phyloP scores from a whole-genome alignment of 164 flowering plant genomes.

The Echeveria elegans region DNA sequence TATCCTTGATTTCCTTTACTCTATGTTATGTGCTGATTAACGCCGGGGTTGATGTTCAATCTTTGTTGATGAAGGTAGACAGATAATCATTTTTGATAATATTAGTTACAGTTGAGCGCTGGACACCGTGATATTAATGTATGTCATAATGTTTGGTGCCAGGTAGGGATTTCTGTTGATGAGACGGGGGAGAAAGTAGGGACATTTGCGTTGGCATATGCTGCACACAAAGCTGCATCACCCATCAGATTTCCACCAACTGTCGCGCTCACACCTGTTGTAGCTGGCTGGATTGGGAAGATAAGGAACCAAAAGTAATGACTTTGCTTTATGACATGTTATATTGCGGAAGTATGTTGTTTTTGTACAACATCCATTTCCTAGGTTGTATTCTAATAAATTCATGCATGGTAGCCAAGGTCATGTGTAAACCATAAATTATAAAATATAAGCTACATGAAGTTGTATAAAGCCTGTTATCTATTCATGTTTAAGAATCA shows the following conservation, averaged over 20 bases:
- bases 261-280: slow-evolving; percentile 90
- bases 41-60: slow-evolving; percentile 78
- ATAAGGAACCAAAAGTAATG: slow-evolving; percentile 37
- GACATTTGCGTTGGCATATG: slow-evolving; percentile 92
- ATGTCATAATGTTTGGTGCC: neutral
- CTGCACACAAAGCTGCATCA: slow-evolving; percentile 99
- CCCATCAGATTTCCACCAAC: slow-evolving; percentile 98
- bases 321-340: neutral
- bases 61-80: slow-evolving; percentile 85
- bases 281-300: slow-evolving; percentile 89
- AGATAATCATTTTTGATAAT: no score
- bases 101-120: neutral
- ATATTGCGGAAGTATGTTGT: neutral
- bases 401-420: neutral
- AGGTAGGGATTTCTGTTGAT: slow-evolving; percentile 75
- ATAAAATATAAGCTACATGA: no score
- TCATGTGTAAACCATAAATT: no score
- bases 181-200: slow-evolving; percentile 89
- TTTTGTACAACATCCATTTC: neutral
- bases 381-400: neutral
- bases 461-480: no score
- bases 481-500: no score
- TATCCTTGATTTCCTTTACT: slow-evolving; percentile 80
- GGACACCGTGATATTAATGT: neutral
- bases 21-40: slow-evolving; percentile 70